Conservation (phyloP, 305 asterid species). For the Ajuga reptans region DNA sequence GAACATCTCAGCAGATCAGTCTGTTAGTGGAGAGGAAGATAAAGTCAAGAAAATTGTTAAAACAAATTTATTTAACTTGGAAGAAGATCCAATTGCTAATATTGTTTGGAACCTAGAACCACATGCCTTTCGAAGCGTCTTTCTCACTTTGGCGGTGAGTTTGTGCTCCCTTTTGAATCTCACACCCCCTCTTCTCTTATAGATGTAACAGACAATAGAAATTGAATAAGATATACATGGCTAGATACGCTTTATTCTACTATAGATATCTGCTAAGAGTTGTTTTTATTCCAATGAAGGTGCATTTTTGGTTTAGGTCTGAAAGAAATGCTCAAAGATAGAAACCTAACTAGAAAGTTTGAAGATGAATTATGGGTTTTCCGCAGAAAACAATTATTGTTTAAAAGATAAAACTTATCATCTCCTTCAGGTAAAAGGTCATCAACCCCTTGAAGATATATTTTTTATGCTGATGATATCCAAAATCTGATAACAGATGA, state of each 20-base stretch:
- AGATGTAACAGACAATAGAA: neutral
- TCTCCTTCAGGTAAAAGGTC: slow-evolving; percentile 17
- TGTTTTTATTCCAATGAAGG: slow-evolving; percentile 11
- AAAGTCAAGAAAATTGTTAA: slow-evolving; percentile 24
- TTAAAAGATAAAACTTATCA: neutral
- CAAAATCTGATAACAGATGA: slow-evolving; percentile 16
- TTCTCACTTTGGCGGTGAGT: slow-evolving; percentile 79
- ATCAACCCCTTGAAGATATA: neutral
- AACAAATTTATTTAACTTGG: slow-evolving; percentile 38
- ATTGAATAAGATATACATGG: slow-evolving; percentile 10
- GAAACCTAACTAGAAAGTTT: neutral
- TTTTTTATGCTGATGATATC: slow-evolving; percentile 14
- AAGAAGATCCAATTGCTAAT: slow-evolving; percentile 66
- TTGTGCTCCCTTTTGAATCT: slow-evolving; percentile 13
- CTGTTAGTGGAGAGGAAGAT: slow-evolving; percentile 31
- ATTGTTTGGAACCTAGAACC: slow-evolving; percentile 70
- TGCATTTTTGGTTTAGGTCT: slow-evolving; percentile 1
- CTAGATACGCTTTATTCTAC: slow-evolving; percentile 15
- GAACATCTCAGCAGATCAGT: slow-evolving; percentile 27
- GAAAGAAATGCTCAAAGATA: neutral
- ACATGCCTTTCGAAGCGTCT: slow-evolving; percentile 45
- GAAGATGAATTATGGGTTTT: neutral
- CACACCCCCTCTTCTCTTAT: slow-evolving; percentile 3
- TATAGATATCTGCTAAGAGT: slow-evolving; percentile 16
- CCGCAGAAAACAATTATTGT: neutral